phyloP scores from a whole-genome alignment of 495 filamentous ascomycete genomes.

The Neurospora intermedia region DNA sequence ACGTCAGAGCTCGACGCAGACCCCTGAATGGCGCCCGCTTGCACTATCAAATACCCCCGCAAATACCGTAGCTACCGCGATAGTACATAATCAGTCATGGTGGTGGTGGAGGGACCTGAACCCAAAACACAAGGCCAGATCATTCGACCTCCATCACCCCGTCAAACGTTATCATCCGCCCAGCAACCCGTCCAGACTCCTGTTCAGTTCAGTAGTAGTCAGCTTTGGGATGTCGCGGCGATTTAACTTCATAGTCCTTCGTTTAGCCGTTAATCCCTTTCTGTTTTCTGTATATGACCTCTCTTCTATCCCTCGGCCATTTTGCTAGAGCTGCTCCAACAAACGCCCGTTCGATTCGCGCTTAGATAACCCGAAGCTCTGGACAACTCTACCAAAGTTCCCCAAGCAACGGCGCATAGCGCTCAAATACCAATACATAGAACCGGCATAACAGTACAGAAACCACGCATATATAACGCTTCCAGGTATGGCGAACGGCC shows the following conservation, averaged over 20 bases:
- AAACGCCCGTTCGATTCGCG: neutral
- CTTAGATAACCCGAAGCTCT: neutral
- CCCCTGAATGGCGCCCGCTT: neutral
- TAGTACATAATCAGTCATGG: neutral
- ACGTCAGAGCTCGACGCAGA: neutral
- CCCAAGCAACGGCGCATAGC: neutral
- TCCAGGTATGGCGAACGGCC: neutral
- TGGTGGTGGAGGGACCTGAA: neutral
- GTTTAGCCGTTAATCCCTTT: neutral
- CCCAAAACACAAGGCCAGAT: neutral
- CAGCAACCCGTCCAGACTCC: neutral
- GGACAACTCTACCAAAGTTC: neutral
- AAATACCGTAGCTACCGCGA: neutral
- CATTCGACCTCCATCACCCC: neutral
- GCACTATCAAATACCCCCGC: neutral
- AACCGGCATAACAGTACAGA: neutral
- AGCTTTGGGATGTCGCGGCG: neutral
- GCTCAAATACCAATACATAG: neutral
- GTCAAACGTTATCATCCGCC: neutral
- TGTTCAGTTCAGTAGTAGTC: neutral
- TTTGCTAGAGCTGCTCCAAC: neutral
- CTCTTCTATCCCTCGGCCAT: neutral
- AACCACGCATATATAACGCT: neutral
- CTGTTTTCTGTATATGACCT: neutral
- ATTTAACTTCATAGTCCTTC: neutral